Percentiles rank a stretch among this genome's conserved stretches.
These are phyloP conservation scores for Alloascoidea africana DNA, from an alignment of 805 yeast species.

Conservation along the genomic window DNA sequence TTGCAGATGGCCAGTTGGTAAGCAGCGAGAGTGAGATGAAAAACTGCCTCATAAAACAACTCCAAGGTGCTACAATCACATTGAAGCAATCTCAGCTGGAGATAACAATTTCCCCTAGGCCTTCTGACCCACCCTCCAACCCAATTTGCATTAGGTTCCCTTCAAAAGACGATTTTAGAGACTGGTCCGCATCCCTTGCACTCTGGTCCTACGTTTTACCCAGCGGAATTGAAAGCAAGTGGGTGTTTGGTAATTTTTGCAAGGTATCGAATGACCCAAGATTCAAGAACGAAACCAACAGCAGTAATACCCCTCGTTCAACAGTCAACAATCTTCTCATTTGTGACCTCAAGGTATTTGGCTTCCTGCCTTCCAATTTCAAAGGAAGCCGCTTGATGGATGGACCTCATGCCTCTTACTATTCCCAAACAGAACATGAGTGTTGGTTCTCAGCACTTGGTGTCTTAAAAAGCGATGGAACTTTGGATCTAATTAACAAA, in stretches of 20 bases:
- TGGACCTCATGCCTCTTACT: neutral
- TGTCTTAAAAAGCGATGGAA: constrained; percentile 47
- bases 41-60: too few relatives aligned
- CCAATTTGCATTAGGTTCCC: too few relatives aligned
- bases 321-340: too few relatives aligned
- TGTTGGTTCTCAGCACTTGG: constrained; percentile 70
- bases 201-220: neutral
- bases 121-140: too few relatives aligned
- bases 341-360: neutral
- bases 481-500: constrained; percentile 42
- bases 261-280: too few relatives aligned
- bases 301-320: too few relatives aligned
- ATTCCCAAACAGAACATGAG: constrained; percentile 18
- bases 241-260: neutral
- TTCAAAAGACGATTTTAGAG: neutral
- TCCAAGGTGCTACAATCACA: too few relatives aligned
- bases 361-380: neutral
- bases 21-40: too few relatives aligned
- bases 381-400: too few relatives aligned
- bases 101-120: too few relatives aligned
- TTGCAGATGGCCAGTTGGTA: too few relatives aligned
- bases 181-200: neutral
- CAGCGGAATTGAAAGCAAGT: neutral
- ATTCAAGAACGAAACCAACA: neutral
- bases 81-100: too few relatives aligned